Conservation (phyloP, 2,329 filamentous ascomycete genomes). For the Pezicula rhizophila region DNA sequence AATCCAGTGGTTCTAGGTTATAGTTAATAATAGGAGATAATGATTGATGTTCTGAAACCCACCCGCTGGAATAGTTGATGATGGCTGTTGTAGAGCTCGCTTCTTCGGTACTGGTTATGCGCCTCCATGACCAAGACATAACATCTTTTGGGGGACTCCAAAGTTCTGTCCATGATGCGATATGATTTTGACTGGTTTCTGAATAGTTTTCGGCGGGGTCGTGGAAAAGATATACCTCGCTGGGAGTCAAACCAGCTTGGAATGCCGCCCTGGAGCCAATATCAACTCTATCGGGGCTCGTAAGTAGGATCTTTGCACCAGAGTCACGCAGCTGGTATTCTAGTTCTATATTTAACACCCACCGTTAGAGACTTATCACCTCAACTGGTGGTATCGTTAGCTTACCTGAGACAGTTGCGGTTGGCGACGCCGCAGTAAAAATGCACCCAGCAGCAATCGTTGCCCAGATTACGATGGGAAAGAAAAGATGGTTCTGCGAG, state of each 20-base stretch:
- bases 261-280: not conserved
- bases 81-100: not conserved
- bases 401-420: not conserved
- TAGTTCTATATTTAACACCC: not conserved
- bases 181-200: not conserved
- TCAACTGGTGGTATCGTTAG: not conserved
- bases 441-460: not conserved
- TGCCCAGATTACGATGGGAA: conserved; percentile 1
- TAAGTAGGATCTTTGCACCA: not conserved
- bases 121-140: not conserved
- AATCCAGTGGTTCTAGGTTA: conserved; percentile 52
- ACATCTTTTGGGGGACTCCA: not conserved
- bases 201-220: not conserved
- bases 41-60: not conserved
- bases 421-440: conserved; percentile 1
- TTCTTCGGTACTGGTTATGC: not conserved
- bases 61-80: conserved; percentile 4
- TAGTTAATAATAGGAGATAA: not conserved
- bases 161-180: not conserved
- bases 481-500: conserved; percentile 1
- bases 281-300: not conserved
- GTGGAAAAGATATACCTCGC: not conserved
- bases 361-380: not conserved
- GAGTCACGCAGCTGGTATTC: conserved; percentile 1
- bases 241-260: not conserved